Base-by-base conservation (phyloP, 768 basidiomycete genomes). In the Tulasnella sp. region DNA sequence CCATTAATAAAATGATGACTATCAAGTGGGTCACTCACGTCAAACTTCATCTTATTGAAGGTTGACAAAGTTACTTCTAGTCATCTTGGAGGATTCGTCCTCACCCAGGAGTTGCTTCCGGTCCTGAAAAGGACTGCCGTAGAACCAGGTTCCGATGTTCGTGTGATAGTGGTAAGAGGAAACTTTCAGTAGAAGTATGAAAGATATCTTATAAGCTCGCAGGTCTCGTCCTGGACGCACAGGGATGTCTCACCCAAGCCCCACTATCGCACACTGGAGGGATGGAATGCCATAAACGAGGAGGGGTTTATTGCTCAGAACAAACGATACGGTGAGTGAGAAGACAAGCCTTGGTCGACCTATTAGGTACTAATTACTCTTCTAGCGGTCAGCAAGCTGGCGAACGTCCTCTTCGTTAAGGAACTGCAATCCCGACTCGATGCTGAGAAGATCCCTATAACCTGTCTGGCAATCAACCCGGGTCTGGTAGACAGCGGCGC, bases 71-170 rank as follows among this genome's bases (percentile, higher is more conserved):
- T 7, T n/a, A 22, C 11, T 16, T 75, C 44, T 37, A 85, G 90
- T 85, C 86, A 90, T 86, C 81, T 93, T 85, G 77, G 90, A 85
- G 91, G 91, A 84, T 83, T 90, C 79, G 87, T 89, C 20, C 88
- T 93, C 81, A 92, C 91, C 8, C 85, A 87, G 28, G 87, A 88
- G 6, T 87, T 93, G 12, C 86, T 92, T 44, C 90, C 92, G 1
- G 83, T 92, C 3, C 83, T 93, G 69, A 85, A 85, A 58, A 84
- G 86, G 78, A 93, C 92, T 0, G 89, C 90, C 0, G 82, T 86
- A n/a, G 84, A 88, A 72, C 85, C 88, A 0, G 85, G 85, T 41
- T 87, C 90, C 0, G 92, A 93, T 80, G 92, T 92, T 69, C 89
- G 92, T 20, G 87, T 93, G 12, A 87, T 92, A 9, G 88, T 89